A percentile compares a stretch with the other conserved stretches of the same genome.
phyloP scores from a whole-genome alignment of 345 rosid genomes.

The Syzygium aqueum region DNA sequence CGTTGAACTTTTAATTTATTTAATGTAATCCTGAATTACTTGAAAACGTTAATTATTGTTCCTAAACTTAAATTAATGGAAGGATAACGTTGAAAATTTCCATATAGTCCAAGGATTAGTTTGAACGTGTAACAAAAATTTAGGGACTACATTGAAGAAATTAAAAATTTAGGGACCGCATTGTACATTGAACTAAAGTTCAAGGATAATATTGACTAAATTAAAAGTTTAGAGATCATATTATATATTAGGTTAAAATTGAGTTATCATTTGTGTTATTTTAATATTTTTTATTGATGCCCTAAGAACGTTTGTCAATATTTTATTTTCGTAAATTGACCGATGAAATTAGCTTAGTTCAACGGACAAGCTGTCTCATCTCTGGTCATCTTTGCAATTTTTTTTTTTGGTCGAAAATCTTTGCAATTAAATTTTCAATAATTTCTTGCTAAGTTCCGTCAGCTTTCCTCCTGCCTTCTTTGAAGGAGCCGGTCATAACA shows the following conservation, averaged over 20 bases:
- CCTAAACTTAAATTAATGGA: too few species aligned
- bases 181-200: too few species aligned
- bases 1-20: accelerated
- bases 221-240: accelerated
- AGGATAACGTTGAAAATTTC: accelerated
- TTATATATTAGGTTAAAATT: accelerated
- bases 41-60: neutral
- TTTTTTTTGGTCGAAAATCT: too few species aligned
- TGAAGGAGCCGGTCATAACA: neutral
- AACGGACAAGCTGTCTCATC: neutral
- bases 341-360: neutral
- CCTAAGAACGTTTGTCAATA: neutral
- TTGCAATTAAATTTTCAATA: neutral
- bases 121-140: neutral
- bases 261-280: accelerated
- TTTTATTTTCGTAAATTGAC: neutral
- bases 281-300: neutral
- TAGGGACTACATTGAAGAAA: accelerated
- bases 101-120: accelerated
- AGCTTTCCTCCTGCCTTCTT: neutral
- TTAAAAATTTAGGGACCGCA: accelerated
- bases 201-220: accelerated
- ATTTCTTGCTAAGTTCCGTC: neutral
- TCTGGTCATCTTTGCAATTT: neutral
- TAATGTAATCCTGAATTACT: accelerated